Base-by-base conservation (phyloP, 108 stramenopile genomes). In the Skeletonema marinoi region DNA sequence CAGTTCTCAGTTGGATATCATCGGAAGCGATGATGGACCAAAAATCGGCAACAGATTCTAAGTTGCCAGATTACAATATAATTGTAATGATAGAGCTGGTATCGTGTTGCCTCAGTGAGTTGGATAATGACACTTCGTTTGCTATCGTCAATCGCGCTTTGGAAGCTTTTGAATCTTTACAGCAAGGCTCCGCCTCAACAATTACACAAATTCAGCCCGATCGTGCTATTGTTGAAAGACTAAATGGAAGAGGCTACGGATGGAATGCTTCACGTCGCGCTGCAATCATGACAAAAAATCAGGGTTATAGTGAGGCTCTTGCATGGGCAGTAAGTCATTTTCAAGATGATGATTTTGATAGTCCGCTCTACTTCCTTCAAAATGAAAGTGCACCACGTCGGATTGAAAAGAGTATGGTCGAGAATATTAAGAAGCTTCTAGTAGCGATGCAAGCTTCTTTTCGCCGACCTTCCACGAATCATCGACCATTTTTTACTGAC, bases 241-340 rank as follows among this genome's bases (percentile, higher is more conserved):
- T 90, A 11, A 44, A 72, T 51, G 73, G 75, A n/a, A 78, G 87
- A 51, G 93, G 93, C 8, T 94, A 92, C 71, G 70, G 69, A 10
- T 78, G 78, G 39, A 90, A 90, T 79, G 92, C 84, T 21, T 87
- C 94, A 9, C 80, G 77, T 33, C 80, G 94, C 33, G 88, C 94
- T 39, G 86, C 84, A 21, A 78, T 82, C 3, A 85, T 80, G 80
- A 90, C 87, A 21, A 69, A 67, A 56, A 93, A 92, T 62, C 70
- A 78, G 31, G 74, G 87, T 25, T 87, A 85, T 59, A 77, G 82
- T 29, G 87, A 77, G 16, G 95, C 95, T 30, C 71, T 93, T 14
- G 65, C 77, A 5, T 96, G 95, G 95, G 92, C 90, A 32, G 90
- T 93, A 0, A 58, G 73, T 48, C 92, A 96, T 58, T 85, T 89